Percentiles rank a stretch among this genome's conserved stretches.
Evolutionary conservation across 495 filamentous ascomycete genomes (phyloP).

Genomic region (Ramalina peruviana): DNA sequence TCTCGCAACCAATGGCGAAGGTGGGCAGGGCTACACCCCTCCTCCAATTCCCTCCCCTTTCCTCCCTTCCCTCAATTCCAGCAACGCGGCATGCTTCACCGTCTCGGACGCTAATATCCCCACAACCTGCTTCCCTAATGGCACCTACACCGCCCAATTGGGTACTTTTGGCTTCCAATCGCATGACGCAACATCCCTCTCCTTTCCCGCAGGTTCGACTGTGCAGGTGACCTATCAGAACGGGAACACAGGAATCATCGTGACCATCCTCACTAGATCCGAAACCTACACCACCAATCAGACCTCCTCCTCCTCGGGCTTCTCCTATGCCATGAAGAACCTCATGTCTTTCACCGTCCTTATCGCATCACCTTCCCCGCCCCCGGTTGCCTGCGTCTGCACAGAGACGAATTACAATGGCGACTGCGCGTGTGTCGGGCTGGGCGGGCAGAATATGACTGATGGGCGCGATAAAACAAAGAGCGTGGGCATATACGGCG

Average conservation of each 20-base stretch:
- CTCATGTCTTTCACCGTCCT: not conserved
- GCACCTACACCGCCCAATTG: not conserved
- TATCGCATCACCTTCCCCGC: not conserved
- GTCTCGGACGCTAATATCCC: too few species aligned
- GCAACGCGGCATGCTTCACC: too few species aligned
- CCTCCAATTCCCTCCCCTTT: too few species aligned
- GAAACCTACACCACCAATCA: not conserved
- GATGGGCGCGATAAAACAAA: too few species aligned
- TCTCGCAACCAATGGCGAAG: too few species aligned
- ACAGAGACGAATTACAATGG: not conserved
- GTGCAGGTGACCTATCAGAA: not conserved
- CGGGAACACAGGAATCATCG: not conserved
- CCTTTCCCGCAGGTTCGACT: not conserved
- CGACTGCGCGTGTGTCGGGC: not conserved
- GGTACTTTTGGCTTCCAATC: not conserved
- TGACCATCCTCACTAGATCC: not conserved
- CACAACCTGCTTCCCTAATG: not conserved
- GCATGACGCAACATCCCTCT: not conserved
- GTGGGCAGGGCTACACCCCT: too few species aligned
- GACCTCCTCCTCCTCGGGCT: not conserved
- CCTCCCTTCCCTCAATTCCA: too few species aligned
- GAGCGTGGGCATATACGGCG: too few species aligned
- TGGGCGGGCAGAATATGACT: too few species aligned
- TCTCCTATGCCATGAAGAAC: not conserved
- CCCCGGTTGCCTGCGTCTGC: conserved; percentile 2